Conservation (phyloP, 2,329 filamentous ascomycete species). For the Cytospora mali region DNA sequence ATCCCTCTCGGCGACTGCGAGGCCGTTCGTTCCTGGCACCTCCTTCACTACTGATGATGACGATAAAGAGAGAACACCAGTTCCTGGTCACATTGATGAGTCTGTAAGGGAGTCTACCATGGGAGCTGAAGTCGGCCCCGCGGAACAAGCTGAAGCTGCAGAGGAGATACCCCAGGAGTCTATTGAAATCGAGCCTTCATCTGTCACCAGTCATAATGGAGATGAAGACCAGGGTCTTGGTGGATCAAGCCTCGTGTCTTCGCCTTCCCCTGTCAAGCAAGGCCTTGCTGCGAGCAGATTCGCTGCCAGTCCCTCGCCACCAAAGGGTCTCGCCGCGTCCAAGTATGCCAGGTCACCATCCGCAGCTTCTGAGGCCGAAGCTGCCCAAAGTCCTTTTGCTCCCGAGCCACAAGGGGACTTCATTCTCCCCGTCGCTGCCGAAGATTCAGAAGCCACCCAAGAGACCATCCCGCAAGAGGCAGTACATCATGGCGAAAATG, state of each 20-base stretch:
- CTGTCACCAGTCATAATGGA: conserved; percentile 13
- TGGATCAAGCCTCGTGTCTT: conserved; percentile 15
- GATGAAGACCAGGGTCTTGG: conserved; percentile 2
- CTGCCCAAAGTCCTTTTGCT: conserved; percentile 12
- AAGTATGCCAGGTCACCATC: conserved; percentile 48
- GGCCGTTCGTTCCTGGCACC: conserved; percentile 63
- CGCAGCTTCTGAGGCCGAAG: conserved; percentile 32
- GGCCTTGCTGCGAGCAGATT: conserved; percentile 39
- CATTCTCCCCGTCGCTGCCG: conserved; percentile 30
- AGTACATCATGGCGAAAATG: conserved; percentile 30
- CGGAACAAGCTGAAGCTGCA: conserved; percentile 17
- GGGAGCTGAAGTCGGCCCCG: conserved; percentile 11
- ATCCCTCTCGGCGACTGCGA: conserved; percentile 71
- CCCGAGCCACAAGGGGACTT: conserved; percentile 29
- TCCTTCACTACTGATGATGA: conserved; percentile 35
- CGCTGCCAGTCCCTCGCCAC: conserved; percentile 36
- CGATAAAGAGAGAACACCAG: conserved; percentile 31
- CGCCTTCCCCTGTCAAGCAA: conserved; percentile 32
- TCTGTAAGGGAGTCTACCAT: conserved; percentile 11
- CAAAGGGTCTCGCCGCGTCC: conserved; percentile 49
- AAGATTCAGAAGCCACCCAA: conserved; percentile 39
- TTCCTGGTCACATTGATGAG: conserved; percentile 28
- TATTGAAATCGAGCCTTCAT: conserved; percentile 38
- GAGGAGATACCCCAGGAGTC: conserved; percentile 29
- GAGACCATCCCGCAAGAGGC: conserved; percentile 35